Base-by-base conservation (phyloP, 192 early-diverging fungal genomes). In the Coemansia umbellata region DNA sequence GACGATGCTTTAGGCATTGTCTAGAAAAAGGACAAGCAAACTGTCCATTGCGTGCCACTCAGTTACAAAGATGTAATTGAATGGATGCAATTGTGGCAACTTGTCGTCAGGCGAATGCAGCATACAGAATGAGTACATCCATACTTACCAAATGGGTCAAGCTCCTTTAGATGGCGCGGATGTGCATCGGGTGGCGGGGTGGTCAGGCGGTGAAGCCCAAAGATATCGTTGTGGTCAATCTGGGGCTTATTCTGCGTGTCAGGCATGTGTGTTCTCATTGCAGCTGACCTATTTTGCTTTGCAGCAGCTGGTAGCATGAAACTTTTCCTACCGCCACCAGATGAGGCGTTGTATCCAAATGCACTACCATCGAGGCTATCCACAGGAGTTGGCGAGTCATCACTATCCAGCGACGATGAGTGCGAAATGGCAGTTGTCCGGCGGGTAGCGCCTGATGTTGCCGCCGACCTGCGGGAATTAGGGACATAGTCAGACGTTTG, bases 71-170 rank as follows among this genome's bases (percentile, higher is more conserved):
- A n/a, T n/a, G n/a, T n/a, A n/a, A n/a, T n/a, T n/a, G n/a, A n/a
- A n/a, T n/a, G n/a, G n/a, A n/a, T n/a, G n/a, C n/a, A n/a, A n/a
- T n/a, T n/a, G n/a, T n/a, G n/a, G n/a, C n/a, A n/a, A n/a, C n/a
- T n/a, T n/a, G n/a, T n/a, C n/a, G n/a, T n/a, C n/a, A n/a, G n/a
- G n/a, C n/a, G n/a, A n/a, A n/a, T n/a, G n/a, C n/a, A n/a, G n/a
- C n/a, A n/a, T n/a, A n/a, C n/a, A n/a, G n/a, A n/a, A 36, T 1
- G 18, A 26, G 24, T 39, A 22, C 19, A 48, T 7, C 32, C 2
- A 28, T 28, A 58, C 71, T 68, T 74, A 74, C 71, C 71, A 39
- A 74, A 74, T 42, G 71, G 71, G 48, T 74, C 71, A 13, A 64
- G 55, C 21, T 60, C 65, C 41, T 51, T 58, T 30, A 37, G 56